Conservation (phyloP, 345 rosid genomes). For the Pistacia atlantica region DNA sequence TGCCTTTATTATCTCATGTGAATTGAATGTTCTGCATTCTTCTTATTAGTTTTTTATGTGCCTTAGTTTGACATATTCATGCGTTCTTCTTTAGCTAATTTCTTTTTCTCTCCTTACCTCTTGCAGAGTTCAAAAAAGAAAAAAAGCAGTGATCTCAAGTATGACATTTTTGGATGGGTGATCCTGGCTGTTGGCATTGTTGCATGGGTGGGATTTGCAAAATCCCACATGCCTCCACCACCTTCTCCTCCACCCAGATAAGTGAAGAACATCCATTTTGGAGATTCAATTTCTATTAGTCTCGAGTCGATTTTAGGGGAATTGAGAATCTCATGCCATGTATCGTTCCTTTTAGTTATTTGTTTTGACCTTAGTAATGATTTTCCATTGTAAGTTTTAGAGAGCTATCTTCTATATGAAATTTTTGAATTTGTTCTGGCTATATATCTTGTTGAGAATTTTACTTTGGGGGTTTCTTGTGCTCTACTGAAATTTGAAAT, state of each 20-base stretch:
- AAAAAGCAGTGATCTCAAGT: slow-evolving; percentile 64
- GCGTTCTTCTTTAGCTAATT: not conserved
- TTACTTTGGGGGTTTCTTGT: not conserved
- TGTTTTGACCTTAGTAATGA: slow-evolving; percentile 21
- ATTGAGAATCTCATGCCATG: slow-evolving; percentile 20
- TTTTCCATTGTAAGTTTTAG: slow-evolving; percentile 11
- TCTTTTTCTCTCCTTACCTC: not conserved
- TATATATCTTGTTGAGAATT: not conserved
- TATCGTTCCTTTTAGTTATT: slow-evolving; percentile 9
- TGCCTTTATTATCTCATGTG: too few species aligned
- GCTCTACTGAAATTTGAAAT: not conserved
- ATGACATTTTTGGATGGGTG: slow-evolving; percentile 82
- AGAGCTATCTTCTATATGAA: not conserved
- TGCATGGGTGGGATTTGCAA: slow-evolving; percentile 81
- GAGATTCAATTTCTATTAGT: not conserved
- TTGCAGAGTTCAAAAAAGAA: slow-evolving; percentile 60
- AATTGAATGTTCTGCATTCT: too few species aligned
- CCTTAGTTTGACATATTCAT: not conserved
- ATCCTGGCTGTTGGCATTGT: slow-evolving; percentile 84
- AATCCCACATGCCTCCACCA: slow-evolving; percentile 63
- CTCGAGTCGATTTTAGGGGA: slow-evolving; percentile 8
- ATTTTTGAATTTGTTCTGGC: not conserved
- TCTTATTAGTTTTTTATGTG: not conserved
- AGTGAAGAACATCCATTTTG: slow-evolving; percentile 12
- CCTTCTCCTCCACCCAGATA: slow-evolving; percentile 38